Evolutionary conservation across 78 protist genomes (phyloP), one percentile per base, ranked within the genome.

Genomic region (Planoprotostelium fungivorum): DNA sequence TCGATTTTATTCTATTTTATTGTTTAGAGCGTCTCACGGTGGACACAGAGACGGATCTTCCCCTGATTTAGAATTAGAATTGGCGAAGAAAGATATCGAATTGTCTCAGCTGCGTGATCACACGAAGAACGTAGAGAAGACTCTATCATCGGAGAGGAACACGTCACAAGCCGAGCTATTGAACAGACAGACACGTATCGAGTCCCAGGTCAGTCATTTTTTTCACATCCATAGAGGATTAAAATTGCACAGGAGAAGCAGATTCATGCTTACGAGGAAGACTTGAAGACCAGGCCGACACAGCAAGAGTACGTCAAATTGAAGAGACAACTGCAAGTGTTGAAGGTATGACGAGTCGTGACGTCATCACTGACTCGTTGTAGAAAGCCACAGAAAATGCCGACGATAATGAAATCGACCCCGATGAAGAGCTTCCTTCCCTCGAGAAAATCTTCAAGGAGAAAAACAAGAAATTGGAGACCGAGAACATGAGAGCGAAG

Each of bases 401-500:
- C 31, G 73, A 51, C 73, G 73, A 51, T 51, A 16, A 16, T 51
- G 73, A 51, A 25, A 16, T 25, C 5, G 73, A 16, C 31, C 5
- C 73, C 16, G 87, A 36, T 25, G 16, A 23, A 37, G n/a, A n/a
- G n/a, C n/a, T n/a, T n/a, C n/a, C n/a, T n/a, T 85, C 87, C 16
- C 34, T 85, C 0, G 91, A 92, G n/a, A 88, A 87, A 29, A 0
- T 90, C 28, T n/a, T 93, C 37, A 93, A 90, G 38, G 95, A 93
- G 9, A 93, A 93, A 37, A 90, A 89, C 63, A 89, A 90, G 86
- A 91, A 93, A 63, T 38, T 93, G 34, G 94, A 93, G 38, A 90
- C 88, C 84, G 95, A 93, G 36, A 84, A 73, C n/a, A 90, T 92
- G 37, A 88, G 85, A 38, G 85, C 87, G 1, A 37, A 92, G 83